A percentile compares a stretch with the other conserved stretches of the same genome.
Evolutionary conservation across 2,329 filamentous ascomycete genomes (phyloP).

Genomic region (Paecilomyces dactylethromorphus): DNA sequence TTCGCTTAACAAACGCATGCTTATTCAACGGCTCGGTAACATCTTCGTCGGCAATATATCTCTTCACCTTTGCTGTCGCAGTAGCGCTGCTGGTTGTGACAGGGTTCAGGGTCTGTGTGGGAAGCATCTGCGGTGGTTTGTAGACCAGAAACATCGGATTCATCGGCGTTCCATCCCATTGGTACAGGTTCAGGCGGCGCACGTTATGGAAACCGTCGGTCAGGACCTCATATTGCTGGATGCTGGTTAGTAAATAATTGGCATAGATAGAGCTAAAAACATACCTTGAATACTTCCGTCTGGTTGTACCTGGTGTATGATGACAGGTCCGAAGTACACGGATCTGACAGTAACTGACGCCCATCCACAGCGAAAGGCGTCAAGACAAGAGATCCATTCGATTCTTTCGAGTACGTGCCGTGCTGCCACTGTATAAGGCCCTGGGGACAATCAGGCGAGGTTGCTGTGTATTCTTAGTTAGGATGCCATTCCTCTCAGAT

Average conservation of each 20-base stretch:
- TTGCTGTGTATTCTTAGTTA: conserved; percentile 37
- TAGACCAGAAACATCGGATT: conserved; percentile 62
- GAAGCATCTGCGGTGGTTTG: conserved; percentile 61
- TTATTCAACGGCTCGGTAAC: conserved; percentile 16
- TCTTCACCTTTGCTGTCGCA: conserved; percentile 31
- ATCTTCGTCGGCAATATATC: conserved; percentile 11
- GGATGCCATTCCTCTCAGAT: conserved; percentile 2
- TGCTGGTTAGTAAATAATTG: conserved; percentile 2
- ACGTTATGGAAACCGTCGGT: conserved; percentile 57
- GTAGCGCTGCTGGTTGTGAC: conserved; percentile 28
- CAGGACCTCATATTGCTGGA: conserved; percentile 36
- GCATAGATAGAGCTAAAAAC: conserved; percentile 1
- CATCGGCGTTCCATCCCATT: conserved; percentile 58
- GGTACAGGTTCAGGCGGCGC: conserved; percentile 57
- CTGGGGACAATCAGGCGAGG: conserved; percentile 54
- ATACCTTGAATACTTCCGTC: conserved; percentile 56
- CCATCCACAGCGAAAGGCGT: conserved; percentile 60
- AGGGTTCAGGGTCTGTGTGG: conserved; percentile 60
- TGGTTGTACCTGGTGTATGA: conserved; percentile 63
- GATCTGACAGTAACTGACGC: conserved; percentile 59
- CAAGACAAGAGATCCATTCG: conserved; percentile 54
- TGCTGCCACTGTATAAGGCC: conserved; percentile 70
- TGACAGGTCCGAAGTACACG: conserved; percentile 50
- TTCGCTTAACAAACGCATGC: conserved; percentile 20
- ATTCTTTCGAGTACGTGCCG: conserved; percentile 52